These are phyloP conservation scores for Dactylis glomerata DNA, from an alignment of 176 grass and related monocot species.

Conservation along the genomic window DNA sequence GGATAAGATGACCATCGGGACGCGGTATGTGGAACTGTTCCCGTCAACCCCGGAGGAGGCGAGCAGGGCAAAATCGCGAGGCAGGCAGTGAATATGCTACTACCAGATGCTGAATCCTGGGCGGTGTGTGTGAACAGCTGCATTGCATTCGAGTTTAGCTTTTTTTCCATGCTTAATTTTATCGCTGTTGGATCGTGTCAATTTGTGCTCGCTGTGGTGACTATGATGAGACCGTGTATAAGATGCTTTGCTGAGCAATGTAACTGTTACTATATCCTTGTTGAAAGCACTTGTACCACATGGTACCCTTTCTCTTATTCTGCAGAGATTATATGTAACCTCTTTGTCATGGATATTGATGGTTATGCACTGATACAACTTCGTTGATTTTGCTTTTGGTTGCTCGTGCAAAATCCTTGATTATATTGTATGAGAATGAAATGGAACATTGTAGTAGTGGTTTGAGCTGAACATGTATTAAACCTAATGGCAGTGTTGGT, in stretches of 20 bases:
- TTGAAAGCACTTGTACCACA: neutral
- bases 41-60: constrained; percentile 69
- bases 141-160: neutral
- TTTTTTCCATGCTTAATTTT: constrained; percentile 11
- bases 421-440: neutral
- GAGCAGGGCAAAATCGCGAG: constrained; percentile 50
- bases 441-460: neutral
- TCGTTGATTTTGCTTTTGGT: neutral
- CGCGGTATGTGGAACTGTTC: constrained; percentile 89
- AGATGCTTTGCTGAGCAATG: neutral
- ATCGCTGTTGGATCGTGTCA: constrained; percentile 8
- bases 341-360: neutral
- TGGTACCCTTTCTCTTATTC: neutral
- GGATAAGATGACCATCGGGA: constrained; percentile 95
- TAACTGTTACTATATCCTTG: neutral
- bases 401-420: neutral
- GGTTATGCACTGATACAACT: neutral
- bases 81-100: constrained; percentile 41
- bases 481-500: neutral
- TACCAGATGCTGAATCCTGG: neutral
- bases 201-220: neutral
- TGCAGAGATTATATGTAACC: neutral
- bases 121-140: neutral
- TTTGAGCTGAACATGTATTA: neutral
- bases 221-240: neutral